Evolutionary conservation across 2,329 filamentous ascomycete species (phyloP).

Genomic region (Pseudogymnoascus destructans): DNA sequence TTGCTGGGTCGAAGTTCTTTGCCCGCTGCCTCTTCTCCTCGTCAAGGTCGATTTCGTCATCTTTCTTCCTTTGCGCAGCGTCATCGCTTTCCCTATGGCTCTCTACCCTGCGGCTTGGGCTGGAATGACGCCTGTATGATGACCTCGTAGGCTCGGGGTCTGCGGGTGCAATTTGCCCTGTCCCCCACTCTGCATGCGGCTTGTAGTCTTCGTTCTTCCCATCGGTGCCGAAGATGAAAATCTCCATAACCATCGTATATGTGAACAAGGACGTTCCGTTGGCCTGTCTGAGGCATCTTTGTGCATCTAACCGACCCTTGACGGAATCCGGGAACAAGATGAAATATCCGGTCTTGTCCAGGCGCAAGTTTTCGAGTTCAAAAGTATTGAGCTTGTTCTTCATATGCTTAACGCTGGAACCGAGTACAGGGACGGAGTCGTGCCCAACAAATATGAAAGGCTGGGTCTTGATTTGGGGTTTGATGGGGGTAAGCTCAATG

Average conservation of each 20-base stretch:
- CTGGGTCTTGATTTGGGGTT: constrained; percentile 57
- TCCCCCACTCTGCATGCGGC: background rate
- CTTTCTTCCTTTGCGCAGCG: constrained; percentile 49
- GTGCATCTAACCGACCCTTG: constrained; percentile 65
- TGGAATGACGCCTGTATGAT: background rate
- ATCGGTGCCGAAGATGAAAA: constrained; percentile 34
- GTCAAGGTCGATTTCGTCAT: constrained; percentile 72
- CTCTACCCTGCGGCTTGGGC: constrained; percentile 23
- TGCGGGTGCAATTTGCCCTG: background rate
- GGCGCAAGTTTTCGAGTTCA: constrained; percentile 65
- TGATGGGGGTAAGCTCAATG: constrained; percentile 44
- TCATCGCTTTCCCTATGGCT: constrained; percentile 45
- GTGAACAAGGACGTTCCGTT: constrained; percentile 81
- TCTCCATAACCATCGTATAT: constrained; percentile 84
- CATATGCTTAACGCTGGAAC: constrained; percentile 76
- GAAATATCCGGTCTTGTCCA: constrained; percentile 80
- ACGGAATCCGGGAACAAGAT: constrained; percentile 75
- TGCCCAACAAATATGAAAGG: constrained; percentile 89
- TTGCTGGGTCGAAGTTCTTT: constrained; percentile 78
- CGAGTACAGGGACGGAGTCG: constrained; percentile 73
- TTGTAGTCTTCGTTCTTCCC: constrained; percentile 10
- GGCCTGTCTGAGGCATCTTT: constrained; percentile 64
- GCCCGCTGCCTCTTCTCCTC: constrained; percentile 83
- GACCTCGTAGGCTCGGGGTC: background rate
- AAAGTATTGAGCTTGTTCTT: constrained; percentile 80